A percentile compares a stretch with the other conserved stretches of the same genome.
phyloP scores from a whole-genome alignment of 2,329 filamentous ascomycete species.

The Fusarium avenaceum region DNA sequence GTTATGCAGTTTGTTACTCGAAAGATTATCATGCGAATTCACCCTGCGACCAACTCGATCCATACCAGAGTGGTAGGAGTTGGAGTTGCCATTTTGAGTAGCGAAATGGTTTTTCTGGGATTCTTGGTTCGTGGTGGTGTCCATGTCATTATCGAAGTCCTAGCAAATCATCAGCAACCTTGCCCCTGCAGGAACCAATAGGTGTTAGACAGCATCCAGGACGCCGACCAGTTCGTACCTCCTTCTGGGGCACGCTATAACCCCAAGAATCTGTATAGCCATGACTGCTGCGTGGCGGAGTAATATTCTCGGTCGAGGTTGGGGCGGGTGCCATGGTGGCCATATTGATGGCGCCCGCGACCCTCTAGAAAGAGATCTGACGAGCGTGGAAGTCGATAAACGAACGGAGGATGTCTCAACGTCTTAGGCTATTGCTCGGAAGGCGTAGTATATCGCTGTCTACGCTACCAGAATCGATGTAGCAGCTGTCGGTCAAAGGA shows the following conservation, averaged over 20 bases:
- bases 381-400: conserved; percentile 8
- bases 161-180: conserved; percentile 38
- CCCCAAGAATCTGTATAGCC: conserved; percentile 63
- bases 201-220: conserved; percentile 3
- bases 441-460: conserved; percentile 10
- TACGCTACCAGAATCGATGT: conserved; percentile 3
- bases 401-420: conserved; percentile 3
- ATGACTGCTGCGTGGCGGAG: conserved; percentile 64
- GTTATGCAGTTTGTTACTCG: conserved; percentile 43
- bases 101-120: conserved; percentile 34
- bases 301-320: conserved; percentile 62
- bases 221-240: conserved; percentile 53
- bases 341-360: conserved; percentile 58
- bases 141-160: conserved; percentile 41
- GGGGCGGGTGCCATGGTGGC: conserved; percentile 66
- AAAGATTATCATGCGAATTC: conserved; percentile 55
- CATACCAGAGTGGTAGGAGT: conserved; percentile 45
- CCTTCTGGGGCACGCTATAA: conserved; percentile 51
- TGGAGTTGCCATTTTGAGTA: conserved; percentile 47
- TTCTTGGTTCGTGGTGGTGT: conserved; percentile 34
- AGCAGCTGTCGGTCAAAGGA: conserved; percentile 18
- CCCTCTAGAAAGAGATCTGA: conserved; percentile 40
- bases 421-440: conserved; percentile 4
- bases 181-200: conserved; percentile 1
- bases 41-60: conserved; percentile 54